Percentiles rank a stretch among this genome's conserved stretches.
These are phyloP conservation scores for Paecilomyces variotii DNA, from an alignment of 2,329 filamentous ascomycete species.

Conservation along the genomic window DNA sequence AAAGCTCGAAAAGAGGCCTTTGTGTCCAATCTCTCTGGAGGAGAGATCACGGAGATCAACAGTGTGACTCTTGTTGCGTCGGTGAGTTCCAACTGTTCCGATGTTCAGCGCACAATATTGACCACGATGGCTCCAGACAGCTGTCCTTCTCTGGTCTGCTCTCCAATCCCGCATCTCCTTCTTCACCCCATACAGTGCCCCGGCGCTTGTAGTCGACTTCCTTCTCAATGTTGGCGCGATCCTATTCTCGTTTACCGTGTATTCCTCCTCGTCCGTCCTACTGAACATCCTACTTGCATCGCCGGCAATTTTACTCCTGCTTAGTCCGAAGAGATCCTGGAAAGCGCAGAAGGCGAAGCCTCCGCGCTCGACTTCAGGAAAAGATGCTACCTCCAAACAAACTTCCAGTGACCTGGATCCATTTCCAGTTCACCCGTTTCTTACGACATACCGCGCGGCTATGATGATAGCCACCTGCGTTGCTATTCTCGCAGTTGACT, in stretches of 20 bases:
- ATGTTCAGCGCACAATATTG: conserved; percentile 8
- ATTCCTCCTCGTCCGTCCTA: conserved; percentile 65
- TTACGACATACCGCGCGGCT: conserved; percentile 81
- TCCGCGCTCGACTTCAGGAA: conserved; percentile 13
- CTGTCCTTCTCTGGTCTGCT: conserved; percentile 78
- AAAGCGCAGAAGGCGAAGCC: conserved; percentile 27
- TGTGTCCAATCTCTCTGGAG: conserved; percentile 82
- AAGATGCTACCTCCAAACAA: conserved; percentile 13
- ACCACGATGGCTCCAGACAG: conserved; percentile 48
- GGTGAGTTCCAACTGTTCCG: conserved; percentile 47
- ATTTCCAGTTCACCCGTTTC: conserved; percentile 79
- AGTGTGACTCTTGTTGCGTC: conserved; percentile 76
- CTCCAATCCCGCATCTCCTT: conserved; percentile 77
- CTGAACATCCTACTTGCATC: conserved; percentile 66
- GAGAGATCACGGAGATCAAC: conserved; percentile 77
- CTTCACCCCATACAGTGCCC: conserved; percentile 65
- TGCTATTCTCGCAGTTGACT: conserved; percentile 95
- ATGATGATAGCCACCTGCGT: conserved; percentile 89
- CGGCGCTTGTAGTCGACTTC: conserved; percentile 71
- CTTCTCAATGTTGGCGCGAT: conserved; percentile 76
- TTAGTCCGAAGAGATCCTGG: conserved; percentile 25
- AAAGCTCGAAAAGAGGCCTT: conserved; percentile 93
- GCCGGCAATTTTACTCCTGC: conserved; percentile 58
- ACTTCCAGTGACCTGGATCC: conserved; percentile 32
- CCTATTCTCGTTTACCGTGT: conserved; percentile 78